Percentiles rank a stretch among this genome's conserved stretches.
Evolutionary conservation across 805 yeast species (phyloP).

Genomic region (Teunomyces tritomae): DNA sequence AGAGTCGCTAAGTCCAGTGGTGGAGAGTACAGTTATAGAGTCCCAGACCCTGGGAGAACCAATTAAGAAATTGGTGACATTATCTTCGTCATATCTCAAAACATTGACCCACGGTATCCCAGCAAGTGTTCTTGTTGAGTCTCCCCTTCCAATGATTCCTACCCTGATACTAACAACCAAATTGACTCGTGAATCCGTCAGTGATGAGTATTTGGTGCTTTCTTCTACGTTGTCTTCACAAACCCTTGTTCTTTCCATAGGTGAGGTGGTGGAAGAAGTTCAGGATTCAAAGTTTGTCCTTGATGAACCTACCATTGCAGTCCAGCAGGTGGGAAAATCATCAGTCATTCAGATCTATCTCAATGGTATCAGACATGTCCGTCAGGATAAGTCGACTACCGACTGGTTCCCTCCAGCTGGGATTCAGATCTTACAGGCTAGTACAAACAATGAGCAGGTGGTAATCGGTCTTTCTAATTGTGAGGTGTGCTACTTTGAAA

Average conservation of each 20-base stretch:
- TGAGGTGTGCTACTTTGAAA: slow-evolving; percentile 80
- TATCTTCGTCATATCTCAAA: slow-evolving; percentile 43
- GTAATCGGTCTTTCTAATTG: slow-evolving; percentile 68
- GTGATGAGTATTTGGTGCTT: slow-evolving; percentile 64
- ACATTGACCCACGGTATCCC: slow-evolving; percentile 56
- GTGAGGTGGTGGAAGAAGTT: slow-evolving; percentile 77
- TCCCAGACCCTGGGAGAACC: slow-evolving; percentile 11
- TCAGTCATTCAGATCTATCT: slow-evolving; percentile 73
- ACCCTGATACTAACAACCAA: slow-evolving; percentile 64
- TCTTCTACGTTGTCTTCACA: slow-evolving; percentile 54
- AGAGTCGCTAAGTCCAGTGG: slow-evolving; percentile 53
- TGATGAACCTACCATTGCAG: slow-evolving; percentile 60
- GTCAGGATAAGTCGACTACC: slow-evolving; percentile 32
- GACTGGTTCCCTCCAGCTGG: slow-evolving; percentile 89
- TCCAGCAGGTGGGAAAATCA: slow-evolving; percentile 61
- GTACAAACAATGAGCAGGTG: slow-evolving; percentile 67
- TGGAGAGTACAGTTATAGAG: slow-evolving; percentile 22
- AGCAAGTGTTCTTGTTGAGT: slow-evolving; percentile 61
- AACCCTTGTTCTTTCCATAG: slow-evolving; percentile 72
- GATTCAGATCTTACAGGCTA: slow-evolving; percentile 54
- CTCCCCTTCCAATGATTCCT: slow-evolving; percentile 70
- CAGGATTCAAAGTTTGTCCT: slow-evolving; percentile 59
- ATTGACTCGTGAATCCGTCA: slow-evolving; percentile 38
- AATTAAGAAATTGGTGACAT: slow-evolving; percentile 21
- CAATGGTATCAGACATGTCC: slow-evolving; percentile 61